These are phyloP conservation scores for Verbascum thapsus DNA, from an alignment of 257 asterid species.

Conservation along the genomic window DNA sequence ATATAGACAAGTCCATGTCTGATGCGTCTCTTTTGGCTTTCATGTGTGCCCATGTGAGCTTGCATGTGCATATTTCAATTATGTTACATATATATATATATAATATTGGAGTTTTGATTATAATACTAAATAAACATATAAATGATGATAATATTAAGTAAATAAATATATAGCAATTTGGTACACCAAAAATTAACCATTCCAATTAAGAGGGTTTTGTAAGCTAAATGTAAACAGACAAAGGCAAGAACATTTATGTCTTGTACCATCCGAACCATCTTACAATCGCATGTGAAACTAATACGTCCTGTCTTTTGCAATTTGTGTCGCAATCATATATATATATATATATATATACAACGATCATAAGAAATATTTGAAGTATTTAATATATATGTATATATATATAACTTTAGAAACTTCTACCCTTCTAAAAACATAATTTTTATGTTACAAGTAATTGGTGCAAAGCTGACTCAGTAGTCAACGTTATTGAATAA, in stretches of 20 bases:
- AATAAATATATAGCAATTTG: conserved; percentile 27
- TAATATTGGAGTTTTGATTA: no score
- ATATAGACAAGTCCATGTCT: background rate
- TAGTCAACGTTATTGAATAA: background rate
- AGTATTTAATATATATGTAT: no score
- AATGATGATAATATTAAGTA: no score
- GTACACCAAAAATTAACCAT: conserved; percentile 34
- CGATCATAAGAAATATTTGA: no score
- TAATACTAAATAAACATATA: no score
- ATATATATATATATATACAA: background rate
- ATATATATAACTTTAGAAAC: background rate
- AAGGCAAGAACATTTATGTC: conserved; percentile 23
- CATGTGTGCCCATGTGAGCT: conserved; percentile 15
- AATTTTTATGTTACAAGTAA: background rate
- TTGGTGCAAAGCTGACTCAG: background rate
- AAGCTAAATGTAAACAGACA: background rate
- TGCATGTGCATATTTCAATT: conserved; percentile 18
- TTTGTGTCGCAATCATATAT: background rate
- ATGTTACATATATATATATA: background rate
- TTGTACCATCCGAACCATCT: conserved; percentile 36
- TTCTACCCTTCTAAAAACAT: conserved; percentile 10
- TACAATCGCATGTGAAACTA: conserved; percentile 27
- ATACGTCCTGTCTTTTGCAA: conserved; percentile 19
- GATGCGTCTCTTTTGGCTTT: background rate
- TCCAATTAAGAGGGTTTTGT: background rate